A percentile compares a stretch with the other conserved stretches of the same genome.
These are phyloP conservation scores for Calycina marina DNA, from an alignment of 2,329 filamentous ascomycete species.

Conservation along the genomic window DNA sequence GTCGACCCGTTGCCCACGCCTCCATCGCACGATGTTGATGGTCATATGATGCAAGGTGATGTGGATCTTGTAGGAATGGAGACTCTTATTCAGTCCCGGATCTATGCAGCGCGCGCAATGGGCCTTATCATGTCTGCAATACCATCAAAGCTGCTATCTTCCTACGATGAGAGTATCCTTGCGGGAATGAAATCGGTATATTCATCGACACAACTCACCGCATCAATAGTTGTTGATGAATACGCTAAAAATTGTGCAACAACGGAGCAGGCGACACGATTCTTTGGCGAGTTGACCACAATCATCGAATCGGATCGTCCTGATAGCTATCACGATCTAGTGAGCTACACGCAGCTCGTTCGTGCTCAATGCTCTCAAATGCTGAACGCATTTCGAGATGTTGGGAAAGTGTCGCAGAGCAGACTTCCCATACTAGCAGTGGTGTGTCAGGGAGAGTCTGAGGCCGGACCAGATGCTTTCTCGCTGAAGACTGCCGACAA, in stretches of 20 bases:
- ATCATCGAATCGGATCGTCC: slow-evolving; percentile 76
- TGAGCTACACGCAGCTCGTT: slow-evolving; percentile 77
- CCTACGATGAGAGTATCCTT: slow-evolving; percentile 50
- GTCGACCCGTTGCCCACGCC: slow-evolving; percentile 49
- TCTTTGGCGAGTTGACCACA: slow-evolving; percentile 50
- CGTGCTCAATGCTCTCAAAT: slow-evolving; percentile 85
- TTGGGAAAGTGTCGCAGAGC: slow-evolving; percentile 62
- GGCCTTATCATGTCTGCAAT: slow-evolving; percentile 70
- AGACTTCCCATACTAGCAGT: slow-evolving; percentile 73
- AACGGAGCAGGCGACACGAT: slow-evolving; percentile 39
- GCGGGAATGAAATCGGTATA: slow-evolving; percentile 56
- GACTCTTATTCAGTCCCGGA: slow-evolving; percentile 72
- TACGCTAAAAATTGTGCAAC: slow-evolving; percentile 50
- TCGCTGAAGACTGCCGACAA: slow-evolving; percentile 79
- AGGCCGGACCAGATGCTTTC: slow-evolving; percentile 86
- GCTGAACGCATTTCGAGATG: slow-evolving; percentile 80
- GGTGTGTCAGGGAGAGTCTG: slow-evolving; percentile 82
- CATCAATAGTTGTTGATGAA: slow-evolving; percentile 76
- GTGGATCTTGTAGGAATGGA: slow-evolving; percentile 88
- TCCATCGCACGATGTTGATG: slow-evolving; percentile 90
- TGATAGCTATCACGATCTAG: slow-evolving; percentile 72
- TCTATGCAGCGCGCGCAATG: slow-evolving; percentile 75
- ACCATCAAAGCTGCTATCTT: slow-evolving; percentile 45
- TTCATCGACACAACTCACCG: slow-evolving; percentile 74
- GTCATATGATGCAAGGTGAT: slow-evolving; percentile 94